Evolutionary conservation across 345 rosid species (phyloP).

Genomic region (Syzygium aromaticum): DNA sequence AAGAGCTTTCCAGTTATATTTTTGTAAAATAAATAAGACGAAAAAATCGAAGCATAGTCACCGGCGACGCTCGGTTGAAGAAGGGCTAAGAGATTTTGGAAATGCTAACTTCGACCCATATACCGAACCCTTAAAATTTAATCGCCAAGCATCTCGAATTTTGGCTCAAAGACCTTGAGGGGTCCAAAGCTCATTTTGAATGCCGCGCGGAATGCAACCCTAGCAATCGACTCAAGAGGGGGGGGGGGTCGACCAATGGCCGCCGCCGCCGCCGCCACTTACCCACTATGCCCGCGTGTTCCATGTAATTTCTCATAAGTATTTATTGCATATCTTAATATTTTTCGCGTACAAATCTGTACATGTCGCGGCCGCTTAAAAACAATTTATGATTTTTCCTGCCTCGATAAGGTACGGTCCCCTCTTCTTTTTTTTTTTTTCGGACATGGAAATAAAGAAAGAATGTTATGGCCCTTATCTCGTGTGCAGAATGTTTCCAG

Average conservation of each 20-base stretch:
- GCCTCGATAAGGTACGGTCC: neutral
- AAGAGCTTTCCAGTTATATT: neutral
- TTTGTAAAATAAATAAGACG: neutral
- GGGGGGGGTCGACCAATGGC: neutral
- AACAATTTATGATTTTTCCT: neutral
- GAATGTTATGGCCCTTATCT: too few relatives aligned
- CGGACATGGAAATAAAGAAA: too few relatives aligned
- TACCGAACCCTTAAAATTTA: neutral
- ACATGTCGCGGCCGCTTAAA: neutral
- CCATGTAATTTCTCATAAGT: neutral
- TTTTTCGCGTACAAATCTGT: neutral
- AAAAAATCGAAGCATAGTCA: neutral
- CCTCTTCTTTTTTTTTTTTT: too few relatives aligned
- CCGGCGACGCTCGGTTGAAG: accelerated
- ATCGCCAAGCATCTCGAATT: neutral
- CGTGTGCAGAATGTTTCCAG: neutral
- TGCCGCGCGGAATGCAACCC: neutral
- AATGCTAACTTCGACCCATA: too few relatives aligned
- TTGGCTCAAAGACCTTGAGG: neutral
- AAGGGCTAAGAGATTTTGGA: neutral
- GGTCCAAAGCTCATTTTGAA: neutral
- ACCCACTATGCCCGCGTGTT: neutral
- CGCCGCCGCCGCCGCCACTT: neutral
- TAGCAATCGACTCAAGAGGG: neutral
- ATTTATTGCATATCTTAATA: neutral